A percentile compares a stretch with the other conserved stretches of the same genome.
Conservation (phyloP, 768 basidiomycete genomes). For the Lentinus tigrinus region DNA sequence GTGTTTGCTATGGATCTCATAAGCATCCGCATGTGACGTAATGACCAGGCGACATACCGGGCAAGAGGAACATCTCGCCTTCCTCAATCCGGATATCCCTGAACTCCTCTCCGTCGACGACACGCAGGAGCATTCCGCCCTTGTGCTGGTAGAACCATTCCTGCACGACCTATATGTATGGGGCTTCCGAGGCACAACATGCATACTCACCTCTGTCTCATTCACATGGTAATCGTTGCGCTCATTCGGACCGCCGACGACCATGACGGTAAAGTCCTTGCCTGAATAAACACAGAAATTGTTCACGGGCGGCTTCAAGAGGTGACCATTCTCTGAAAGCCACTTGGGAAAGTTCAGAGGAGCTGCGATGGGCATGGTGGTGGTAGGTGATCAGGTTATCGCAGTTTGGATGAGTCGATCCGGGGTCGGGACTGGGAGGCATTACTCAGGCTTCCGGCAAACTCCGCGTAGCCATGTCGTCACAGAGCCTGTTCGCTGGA, state of each 20-base stretch:
- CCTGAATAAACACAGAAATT: constrained; percentile 85
- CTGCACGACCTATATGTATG: constrained; percentile 33
- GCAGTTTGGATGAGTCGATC: not conserved
- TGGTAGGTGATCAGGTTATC: not conserved
- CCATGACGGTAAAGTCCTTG: constrained; percentile 92
- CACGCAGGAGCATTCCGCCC: constrained; percentile 86
- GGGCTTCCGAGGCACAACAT: not conserved
- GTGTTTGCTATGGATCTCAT: constrained; percentile 67
- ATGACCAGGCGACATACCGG: constrained; percentile 54
- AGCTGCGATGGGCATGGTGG: constrained; percentile 66
- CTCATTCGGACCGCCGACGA: constrained; percentile 92
- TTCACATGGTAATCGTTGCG: constrained; percentile 94
- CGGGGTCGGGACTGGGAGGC: too few species aligned
- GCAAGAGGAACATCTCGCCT: constrained; percentile 95
- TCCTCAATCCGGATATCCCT: constrained; percentile 88
- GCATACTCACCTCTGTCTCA: constrained; percentile 73
- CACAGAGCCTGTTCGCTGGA: too few species aligned
- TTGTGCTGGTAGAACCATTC: constrained; percentile 99
- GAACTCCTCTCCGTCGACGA: constrained; percentile 78
- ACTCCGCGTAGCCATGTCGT: constrained; percentile 1
- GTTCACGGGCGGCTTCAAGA: constrained; percentile 89
- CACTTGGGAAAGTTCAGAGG: constrained; percentile 91
- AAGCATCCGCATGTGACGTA: not conserved
- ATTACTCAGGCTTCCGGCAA: constrained; percentile 17
- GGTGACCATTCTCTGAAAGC: constrained; percentile 77